These are phyloP conservation scores for Zanthoxylum bungeanum DNA, from an alignment of 345 rosid genomes.

Conservation along the genomic window DNA sequence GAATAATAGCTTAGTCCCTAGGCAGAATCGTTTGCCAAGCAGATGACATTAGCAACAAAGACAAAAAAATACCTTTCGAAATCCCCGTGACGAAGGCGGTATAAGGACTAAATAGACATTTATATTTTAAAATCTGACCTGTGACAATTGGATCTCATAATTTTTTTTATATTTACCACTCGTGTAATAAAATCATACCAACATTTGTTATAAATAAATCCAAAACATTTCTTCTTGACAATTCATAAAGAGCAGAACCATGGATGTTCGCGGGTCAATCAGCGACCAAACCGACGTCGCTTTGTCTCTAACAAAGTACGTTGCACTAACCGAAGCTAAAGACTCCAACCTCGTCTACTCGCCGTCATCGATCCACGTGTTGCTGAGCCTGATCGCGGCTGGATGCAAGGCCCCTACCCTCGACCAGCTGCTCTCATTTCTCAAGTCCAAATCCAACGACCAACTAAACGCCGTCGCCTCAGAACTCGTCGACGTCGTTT, in stretches of 20 bases:
- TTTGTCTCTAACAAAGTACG: constrained; percentile 40
- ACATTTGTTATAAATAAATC: no score
- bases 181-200: no score
- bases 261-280: constrained; percentile 64
- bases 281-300: constrained; percentile 55
- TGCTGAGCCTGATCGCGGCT: constrained; percentile 65
- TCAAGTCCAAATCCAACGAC: constrained; percentile 50
- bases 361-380: constrained; percentile 69
- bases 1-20: no score
- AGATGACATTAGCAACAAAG: no score
- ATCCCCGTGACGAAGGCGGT: no score
- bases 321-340: constrained; percentile 45
- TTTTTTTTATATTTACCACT: no score
- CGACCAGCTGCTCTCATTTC: constrained; percentile 78
- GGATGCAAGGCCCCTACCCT: constrained; percentile 63
- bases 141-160: no score
- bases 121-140: no score
- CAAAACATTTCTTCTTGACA: not conserved
- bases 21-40: no score
- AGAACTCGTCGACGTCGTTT: constrained; percentile 52
- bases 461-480: constrained; percentile 56
- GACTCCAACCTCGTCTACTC: constrained; percentile 65
- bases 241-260: constrained; percentile 6
- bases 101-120: no score
- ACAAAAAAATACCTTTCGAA: no score